Percentiles rank a stretch among this genome's conserved stretches.
phyloP scores from a whole-genome alignment of 345 rosid genomes.

The Eucalyptus melliodora region DNA sequence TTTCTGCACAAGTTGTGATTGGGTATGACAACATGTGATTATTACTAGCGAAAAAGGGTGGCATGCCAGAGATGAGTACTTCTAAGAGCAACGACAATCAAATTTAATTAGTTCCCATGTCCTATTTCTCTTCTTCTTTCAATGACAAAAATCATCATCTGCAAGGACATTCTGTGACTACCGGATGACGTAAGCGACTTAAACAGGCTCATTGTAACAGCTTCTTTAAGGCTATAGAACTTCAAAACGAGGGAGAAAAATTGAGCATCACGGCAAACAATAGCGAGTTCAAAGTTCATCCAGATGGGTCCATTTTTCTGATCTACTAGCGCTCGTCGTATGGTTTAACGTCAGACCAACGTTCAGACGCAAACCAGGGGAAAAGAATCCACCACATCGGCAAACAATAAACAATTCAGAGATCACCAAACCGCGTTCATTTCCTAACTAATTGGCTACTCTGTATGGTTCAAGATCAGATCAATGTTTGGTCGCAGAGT shows the following conservation, averaged over 20 bases:
- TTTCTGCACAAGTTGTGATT: slow-evolving; percentile 17
- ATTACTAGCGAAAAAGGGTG: neutral
- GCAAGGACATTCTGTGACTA: neutral
- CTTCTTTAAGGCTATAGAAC: neutral
- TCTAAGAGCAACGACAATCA: neutral
- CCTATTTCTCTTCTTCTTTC: neutral
- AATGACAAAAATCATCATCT: neutral
- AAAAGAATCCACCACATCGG: neutral
- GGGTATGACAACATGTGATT: neutral
- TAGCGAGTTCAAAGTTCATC: neutral
- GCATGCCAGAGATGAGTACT: neutral
- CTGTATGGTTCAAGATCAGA: neutral
- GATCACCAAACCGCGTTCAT: neutral
- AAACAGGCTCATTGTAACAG: neutral
- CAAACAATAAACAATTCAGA: neutral
- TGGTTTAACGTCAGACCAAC: neutral
- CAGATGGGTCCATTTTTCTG: neutral
- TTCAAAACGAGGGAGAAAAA: neutral
- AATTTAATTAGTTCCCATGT: neutral
- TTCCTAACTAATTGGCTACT: neutral
- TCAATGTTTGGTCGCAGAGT: neutral
- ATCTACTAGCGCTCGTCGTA: neutral
- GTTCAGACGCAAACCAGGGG: neutral
- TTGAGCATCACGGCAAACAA: neutral
- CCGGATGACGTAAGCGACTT: neutral